Conservation (phyloP, 306 rosid species). For the Inga oerstediana region DNA sequence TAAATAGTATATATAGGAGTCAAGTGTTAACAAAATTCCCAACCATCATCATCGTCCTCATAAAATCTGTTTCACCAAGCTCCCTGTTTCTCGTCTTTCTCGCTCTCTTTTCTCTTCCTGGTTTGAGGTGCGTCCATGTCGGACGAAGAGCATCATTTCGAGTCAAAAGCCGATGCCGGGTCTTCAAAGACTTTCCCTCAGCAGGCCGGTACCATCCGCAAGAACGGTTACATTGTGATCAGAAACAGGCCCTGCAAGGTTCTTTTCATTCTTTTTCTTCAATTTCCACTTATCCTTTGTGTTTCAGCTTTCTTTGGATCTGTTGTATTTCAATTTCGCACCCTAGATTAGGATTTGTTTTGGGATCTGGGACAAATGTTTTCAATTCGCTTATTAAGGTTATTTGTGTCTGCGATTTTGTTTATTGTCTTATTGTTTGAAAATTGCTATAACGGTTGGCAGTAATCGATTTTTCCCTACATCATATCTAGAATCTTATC, state of each 20-base stretch:
- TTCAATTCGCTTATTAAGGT: not conserved
- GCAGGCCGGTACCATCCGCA: slow-evolving; percentile 76
- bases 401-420: not conserved
- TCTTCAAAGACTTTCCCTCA: slow-evolving; percentile 78
- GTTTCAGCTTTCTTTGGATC: not conserved
- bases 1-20: not conserved
- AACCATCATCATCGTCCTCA: not conserved
- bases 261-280: not conserved
- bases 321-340: not conserved
- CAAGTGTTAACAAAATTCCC: not conserved
- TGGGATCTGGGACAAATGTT: not conserved
- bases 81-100: not conserved
- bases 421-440: not conserved
- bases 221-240: slow-evolving; percentile 74
- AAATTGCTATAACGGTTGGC: not conserved
- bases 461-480: not conserved
- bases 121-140: slow-evolving; percentile 46
- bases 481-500: not conserved
- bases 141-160: slow-evolving; percentile 85
- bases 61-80: not conserved
- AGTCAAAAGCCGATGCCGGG: slow-evolving; percentile 81
- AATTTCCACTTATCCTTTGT: not conserved
- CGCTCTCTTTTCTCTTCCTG: not conserved
- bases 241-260: slow-evolving; percentile 79
- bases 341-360: not conserved